Evolutionary conservation across 2,329 filamentous ascomycete species (phyloP).

Genomic region (Paecilomyces sp.): DNA sequence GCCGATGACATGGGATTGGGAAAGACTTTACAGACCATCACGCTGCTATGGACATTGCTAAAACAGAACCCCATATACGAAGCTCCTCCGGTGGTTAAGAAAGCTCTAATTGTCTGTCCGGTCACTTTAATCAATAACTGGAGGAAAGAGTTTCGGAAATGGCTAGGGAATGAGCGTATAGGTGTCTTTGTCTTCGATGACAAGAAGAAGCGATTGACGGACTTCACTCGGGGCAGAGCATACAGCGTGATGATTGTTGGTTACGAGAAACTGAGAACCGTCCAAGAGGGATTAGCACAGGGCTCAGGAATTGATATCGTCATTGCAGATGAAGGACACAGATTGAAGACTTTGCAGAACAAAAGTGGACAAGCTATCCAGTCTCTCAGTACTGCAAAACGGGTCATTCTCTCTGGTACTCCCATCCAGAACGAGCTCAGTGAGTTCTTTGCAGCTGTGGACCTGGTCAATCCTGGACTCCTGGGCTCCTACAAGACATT

Average conservation of each 20-base stretch:
- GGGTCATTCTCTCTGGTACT: conserved; percentile 60
- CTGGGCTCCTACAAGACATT: conserved; percentile 57
- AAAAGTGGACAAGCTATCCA: conserved; percentile 61
- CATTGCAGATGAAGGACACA: conserved; percentile 63
- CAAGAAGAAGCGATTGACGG: conserved; percentile 53
- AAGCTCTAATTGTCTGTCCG: conserved; percentile 66
- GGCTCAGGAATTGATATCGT: conserved; percentile 60
- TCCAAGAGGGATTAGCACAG: conserved; percentile 59
- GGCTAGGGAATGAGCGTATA: conserved; percentile 63
- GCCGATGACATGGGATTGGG: conserved; percentile 72
- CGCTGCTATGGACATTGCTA: conserved; percentile 63
- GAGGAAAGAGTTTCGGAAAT: conserved; percentile 66
- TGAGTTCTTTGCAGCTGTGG: conserved; percentile 62
- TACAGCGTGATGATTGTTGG: conserved; percentile 69
- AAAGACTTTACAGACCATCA: conserved; percentile 67
- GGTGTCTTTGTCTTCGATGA: conserved; percentile 61
- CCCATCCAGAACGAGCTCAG: conserved; percentile 62
- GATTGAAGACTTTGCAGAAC: conserved; percentile 62
- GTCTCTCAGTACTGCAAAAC: conserved; percentile 52
- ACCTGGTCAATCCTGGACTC: conserved; percentile 61
- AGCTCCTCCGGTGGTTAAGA: conserved; percentile 55
- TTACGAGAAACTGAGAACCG: conserved; percentile 61
- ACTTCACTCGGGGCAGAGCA: conserved; percentile 61
- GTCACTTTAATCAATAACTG: conserved; percentile 67
- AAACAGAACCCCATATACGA: conserved; percentile 64